Conservation (phyloP, 208 protist genomes). For the Leishmania arabica region DNA sequence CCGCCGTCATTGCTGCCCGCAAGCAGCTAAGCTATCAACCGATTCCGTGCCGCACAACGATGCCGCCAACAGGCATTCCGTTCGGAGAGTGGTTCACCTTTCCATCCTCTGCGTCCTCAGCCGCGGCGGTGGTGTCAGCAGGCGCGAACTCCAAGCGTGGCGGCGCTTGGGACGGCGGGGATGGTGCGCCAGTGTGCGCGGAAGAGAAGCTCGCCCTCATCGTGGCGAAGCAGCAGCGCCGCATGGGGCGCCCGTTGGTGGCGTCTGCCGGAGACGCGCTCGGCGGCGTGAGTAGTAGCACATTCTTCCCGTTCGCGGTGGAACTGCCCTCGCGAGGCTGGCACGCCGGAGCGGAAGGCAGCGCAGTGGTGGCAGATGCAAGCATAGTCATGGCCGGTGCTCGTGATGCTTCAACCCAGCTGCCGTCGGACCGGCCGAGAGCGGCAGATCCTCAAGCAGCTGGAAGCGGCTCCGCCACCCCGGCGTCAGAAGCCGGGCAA, state of each 20-base stretch:
- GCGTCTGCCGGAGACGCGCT: constrained; percentile 23
- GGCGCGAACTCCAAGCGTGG: neutral
- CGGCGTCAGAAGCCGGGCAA: neutral
- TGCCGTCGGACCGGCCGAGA: neutral
- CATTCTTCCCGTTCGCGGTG: constrained; percentile 67
- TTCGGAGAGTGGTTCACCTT: constrained; percentile 69
- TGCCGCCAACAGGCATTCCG: constrained; percentile 54
- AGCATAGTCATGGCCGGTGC: constrained; percentile 5
- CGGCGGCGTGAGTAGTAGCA: constrained; percentile 27
- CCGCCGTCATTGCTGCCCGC: constrained; percentile 56
- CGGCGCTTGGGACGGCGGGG: neutral
- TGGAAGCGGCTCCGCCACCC: neutral
- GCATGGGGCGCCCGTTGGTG: constrained; percentile 22
- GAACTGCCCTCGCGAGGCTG: constrained; percentile 82
- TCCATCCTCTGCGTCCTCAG: constrained; percentile 6
- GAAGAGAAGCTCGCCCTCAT: constrained; percentile 11
- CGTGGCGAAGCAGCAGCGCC: constrained; percentile 19
- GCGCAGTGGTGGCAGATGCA: constrained; percentile 7
- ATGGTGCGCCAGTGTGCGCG: neutral
- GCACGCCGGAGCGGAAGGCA: constrained; percentile 15
- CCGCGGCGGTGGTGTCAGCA: neutral
- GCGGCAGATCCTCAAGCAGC: neutral
- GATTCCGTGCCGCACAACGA: constrained; percentile 49
- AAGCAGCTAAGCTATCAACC: constrained; percentile 58
- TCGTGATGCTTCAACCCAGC: neutral